Evolutionary conservation across 2,329 filamentous ascomycete genomes (phyloP), one percentile per base, ranked within the genome.

Genomic region (Paraphaeosphaeria minitans): DNA sequence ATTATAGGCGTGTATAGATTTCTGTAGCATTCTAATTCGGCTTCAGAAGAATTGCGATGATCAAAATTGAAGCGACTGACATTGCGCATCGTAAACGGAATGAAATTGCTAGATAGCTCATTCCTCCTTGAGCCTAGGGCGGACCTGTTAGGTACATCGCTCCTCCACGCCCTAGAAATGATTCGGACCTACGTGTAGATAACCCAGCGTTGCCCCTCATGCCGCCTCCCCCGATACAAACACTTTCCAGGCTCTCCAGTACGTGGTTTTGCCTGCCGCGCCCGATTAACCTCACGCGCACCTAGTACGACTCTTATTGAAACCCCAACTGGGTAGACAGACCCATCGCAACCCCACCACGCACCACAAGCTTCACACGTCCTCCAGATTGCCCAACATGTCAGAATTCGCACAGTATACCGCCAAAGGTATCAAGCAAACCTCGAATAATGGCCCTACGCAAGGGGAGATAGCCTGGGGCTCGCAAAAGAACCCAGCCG

Each of bases 401-500:
- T 72, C 72, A 2, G 69, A 73, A 31, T 70, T 73, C 49, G 66
- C 66, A 35, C 62, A 67, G 7, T 74, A 74, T 53, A 68, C 68
- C 39, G 69, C 69, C 45, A 75, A 71, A 57, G 63, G 71, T 58
- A 63, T 58, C 46, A 72, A 68, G 48, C 58, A 57, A 7, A 45
- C 57, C 2, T 16, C 59, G 0, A 41, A 60, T 0, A 67, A 69
- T 50, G 67, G 64, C 27, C 53, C 62, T n/a, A 46, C 47, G 16
- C 51, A 57, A 10, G 61, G 65, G 39, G 70, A 66, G 55, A 70
- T 68, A 42, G 68, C 74, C 22, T 77, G 75, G 75, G 71, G 79
- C 71, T 65, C 72, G 3, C 62, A 72, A 12, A 78, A 82, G 22
- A 84, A 83, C 21, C 81, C 83, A 1, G 82, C 84, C 2, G 83